phyloP scores from a whole-genome alignment of 345 rosid species.

The Acer saccharum region DNA sequence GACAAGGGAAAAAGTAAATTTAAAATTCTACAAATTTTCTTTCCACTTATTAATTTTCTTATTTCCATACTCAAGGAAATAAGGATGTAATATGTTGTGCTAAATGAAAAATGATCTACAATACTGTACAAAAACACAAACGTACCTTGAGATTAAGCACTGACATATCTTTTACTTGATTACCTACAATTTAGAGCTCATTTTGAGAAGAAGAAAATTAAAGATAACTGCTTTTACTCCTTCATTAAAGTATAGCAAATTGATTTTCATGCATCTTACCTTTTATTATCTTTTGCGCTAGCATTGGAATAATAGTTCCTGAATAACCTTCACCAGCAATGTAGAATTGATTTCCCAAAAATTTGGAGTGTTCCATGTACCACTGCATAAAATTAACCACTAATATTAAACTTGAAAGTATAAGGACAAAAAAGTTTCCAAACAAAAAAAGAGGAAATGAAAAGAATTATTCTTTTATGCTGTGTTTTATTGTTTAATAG shows the following conservation, averaged over 20 bases:
- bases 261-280: not conserved
- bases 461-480: too few relatives aligned
- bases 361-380: slow-evolving; percentile 29
- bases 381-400: slow-evolving; percentile 17
- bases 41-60: too few relatives aligned
- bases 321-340: slow-evolving; percentile 37
- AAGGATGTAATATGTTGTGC: too few relatives aligned
- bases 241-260: too few relatives aligned
- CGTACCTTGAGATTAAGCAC: slow-evolving; percentile 26
- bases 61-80: too few relatives aligned
- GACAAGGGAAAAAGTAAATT: too few relatives aligned
- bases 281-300: slow-evolving; percentile 11
- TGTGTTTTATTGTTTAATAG: too few relatives aligned
- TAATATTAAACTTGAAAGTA: too few relatives aligned
- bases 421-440: too few relatives aligned
- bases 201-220: not conserved
- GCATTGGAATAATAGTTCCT: slow-evolving; percentile 26
- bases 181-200: too few relatives aligned
- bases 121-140: not conserved
- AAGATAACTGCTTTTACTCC: slow-evolving; percentile 3
- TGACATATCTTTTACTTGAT: slow-evolving; percentile 16
- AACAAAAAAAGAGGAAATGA: too few relatives aligned
- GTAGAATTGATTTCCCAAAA: slow-evolving; percentile 23
- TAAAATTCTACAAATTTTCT: too few relatives aligned
- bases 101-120: not conserved